A percentile compares a stretch with the other conserved stretches of the same genome.
Evolutionary conservation across 2,329 filamentous ascomycete species (phyloP).

Genomic region (Hirsutella rhossiliensis): DNA sequence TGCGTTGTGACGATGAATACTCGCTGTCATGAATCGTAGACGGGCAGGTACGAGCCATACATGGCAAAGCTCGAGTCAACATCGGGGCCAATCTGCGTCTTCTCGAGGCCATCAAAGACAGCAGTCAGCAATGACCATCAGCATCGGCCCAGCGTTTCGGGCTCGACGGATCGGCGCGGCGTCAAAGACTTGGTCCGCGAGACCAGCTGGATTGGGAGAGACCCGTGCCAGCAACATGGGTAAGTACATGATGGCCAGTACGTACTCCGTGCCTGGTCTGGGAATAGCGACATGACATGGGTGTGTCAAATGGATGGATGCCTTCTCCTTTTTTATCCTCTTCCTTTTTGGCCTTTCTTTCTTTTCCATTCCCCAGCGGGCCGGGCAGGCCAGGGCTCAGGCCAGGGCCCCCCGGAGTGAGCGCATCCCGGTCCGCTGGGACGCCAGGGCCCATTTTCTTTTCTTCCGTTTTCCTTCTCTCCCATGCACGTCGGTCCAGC

Average conservation of each 20-base stretch:
- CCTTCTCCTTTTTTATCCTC: background rate
- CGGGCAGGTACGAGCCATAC: too few species aligned
- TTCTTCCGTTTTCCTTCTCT: background rate
- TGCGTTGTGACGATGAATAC: too few species aligned
- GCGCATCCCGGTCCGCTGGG: conserved; percentile 5
- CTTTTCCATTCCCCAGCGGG: conserved; percentile 2
- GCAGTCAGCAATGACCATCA: too few species aligned
- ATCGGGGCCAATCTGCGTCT: too few species aligned
- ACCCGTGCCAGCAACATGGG: too few species aligned
- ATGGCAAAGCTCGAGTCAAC: too few species aligned
- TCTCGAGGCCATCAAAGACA: too few species aligned
- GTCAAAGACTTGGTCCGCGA: too few species aligned
- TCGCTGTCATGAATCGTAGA: too few species aligned
- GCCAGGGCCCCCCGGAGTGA: conserved; percentile 3
- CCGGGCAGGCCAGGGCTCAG: background rate
- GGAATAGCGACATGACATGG: background rate
- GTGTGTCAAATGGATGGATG: background rate
- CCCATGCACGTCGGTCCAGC: background rate
- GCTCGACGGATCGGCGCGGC: too few species aligned
- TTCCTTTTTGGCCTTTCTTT: conserved; percentile 1
- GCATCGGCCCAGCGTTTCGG: too few species aligned
- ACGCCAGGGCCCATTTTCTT: conserved; percentile 2
- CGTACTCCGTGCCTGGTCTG: background rate
- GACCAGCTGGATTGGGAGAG: too few species aligned
- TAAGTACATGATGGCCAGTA: background rate